These are phyloP conservation scores for Neoboletus subvelutipes DNA, from an alignment of 768 basidiomycete genomes.

Conservation along the genomic window DNA sequence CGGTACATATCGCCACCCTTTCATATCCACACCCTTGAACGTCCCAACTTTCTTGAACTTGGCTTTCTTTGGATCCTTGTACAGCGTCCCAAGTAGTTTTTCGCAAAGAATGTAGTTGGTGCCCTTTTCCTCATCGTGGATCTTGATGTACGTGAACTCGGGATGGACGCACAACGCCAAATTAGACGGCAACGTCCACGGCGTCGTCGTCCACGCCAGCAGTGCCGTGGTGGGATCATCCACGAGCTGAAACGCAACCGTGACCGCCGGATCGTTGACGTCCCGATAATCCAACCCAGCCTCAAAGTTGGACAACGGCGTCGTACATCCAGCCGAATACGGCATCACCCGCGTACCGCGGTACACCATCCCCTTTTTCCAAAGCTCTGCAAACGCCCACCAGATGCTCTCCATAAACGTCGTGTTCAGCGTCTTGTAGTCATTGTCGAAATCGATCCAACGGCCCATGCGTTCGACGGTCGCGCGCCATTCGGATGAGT, in stretches of 20 bases:
- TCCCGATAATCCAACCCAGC: conserved; percentile 91
- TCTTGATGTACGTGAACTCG: conserved; percentile 94
- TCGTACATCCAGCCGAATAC: conserved; percentile 94
- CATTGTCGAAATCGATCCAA: conserved; percentile 99
- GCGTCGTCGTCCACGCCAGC: conserved; percentile 98
- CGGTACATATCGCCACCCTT: conserved; percentile 93
- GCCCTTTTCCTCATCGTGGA: conserved; percentile 84
- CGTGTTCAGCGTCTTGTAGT: conserved; percentile 95
- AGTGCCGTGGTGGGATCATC: conserved; percentile 90
- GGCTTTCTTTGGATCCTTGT: conserved; percentile 97
- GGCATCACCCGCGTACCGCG: conserved; percentile 95
- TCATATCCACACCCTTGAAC: conserved; percentile 91
- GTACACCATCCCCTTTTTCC: conserved; percentile 90
- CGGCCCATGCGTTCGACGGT: conserved; percentile 98
- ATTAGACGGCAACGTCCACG: conserved; percentile 97
- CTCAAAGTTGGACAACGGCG: conserved; percentile 97
- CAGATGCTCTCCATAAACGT: conserved; percentile 98
- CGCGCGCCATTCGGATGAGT: conserved; percentile 87
- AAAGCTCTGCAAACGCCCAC: conserved; percentile 98
- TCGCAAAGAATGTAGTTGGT: conserved; percentile 93
- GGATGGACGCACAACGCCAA: conserved; percentile 95
- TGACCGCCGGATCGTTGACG: conserved; percentile 93
- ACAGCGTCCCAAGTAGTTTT: conserved; percentile 77
- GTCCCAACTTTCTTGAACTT: conserved; percentile 89
- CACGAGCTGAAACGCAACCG: conserved; percentile 88